Evolutionary conservation across 139 green algal species (phyloP).

Genomic region (Medakamo hakoo): DNA sequence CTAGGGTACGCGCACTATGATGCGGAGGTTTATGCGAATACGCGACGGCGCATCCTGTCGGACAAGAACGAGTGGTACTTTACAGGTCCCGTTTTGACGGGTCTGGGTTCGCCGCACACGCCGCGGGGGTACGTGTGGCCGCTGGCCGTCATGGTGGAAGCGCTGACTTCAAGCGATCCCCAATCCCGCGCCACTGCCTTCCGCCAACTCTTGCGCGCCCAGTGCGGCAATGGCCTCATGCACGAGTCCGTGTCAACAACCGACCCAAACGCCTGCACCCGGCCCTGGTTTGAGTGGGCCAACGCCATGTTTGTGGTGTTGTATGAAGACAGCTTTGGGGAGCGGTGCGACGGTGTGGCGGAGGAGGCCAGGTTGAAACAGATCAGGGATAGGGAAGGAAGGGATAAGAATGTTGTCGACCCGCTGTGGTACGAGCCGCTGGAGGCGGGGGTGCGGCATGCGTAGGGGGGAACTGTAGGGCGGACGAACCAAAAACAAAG

Average conservation of each 20-base stretch:
- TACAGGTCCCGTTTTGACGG: slow-evolving; percentile 15
- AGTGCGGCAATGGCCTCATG: slow-evolving; percentile 35
- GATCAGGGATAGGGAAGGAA: slow-evolving; percentile 1
- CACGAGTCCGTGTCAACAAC: slow-evolving; percentile 25
- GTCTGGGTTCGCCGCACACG: slow-evolving; percentile 38
- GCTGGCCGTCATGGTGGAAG: slow-evolving; percentile 21
- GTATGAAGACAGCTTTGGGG: slow-evolving; percentile 22
- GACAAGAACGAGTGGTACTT: slow-evolving; percentile 17
- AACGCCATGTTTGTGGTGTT: slow-evolving; percentile 28
- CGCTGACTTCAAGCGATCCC: slow-evolving; percentile 13
- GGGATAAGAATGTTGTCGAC: not conserved
- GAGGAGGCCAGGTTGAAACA: slow-evolving; percentile 2
- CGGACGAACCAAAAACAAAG: too few species aligned
- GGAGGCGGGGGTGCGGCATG: slow-evolving; percentile 1
- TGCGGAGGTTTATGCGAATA: slow-evolving; percentile 12
- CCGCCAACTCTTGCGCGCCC: slow-evolving; percentile 16
- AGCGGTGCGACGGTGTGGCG: slow-evolving; percentile 21
- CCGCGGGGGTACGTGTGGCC: slow-evolving; percentile 23
- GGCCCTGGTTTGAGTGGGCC: slow-evolving; percentile 31
- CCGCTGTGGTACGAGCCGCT: slow-evolving; percentile 11
- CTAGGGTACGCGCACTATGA: slow-evolving; percentile 33
- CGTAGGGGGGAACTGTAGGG: too few species aligned
- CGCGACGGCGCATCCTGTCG: slow-evolving; percentile 19
- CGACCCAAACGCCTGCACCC: slow-evolving; percentile 9
- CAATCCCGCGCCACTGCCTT: slow-evolving; percentile 10